Evolutionary conservation across 2,329 filamentous ascomycete species (phyloP).

Genomic region (Fusarium anguioides): DNA sequence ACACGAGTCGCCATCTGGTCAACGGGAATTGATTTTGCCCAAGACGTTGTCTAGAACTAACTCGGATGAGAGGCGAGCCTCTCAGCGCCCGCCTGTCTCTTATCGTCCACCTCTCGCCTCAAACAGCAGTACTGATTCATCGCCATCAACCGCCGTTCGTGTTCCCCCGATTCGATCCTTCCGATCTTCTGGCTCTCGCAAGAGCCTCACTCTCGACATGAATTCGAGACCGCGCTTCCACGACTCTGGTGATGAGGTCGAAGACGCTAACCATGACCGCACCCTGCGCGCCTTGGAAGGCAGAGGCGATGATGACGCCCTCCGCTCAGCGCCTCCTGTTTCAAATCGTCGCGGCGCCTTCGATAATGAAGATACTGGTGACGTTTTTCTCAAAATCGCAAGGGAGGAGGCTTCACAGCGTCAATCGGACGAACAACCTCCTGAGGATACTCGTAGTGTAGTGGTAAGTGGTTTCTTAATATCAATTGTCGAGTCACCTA

Average conservation of each 20-base stretch:
- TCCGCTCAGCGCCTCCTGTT: conserved; percentile 56
- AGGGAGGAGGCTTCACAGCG: conserved; percentile 61
- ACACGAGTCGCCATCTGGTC: conserved; percentile 50
- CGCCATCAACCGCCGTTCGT: conserved; percentile 51
- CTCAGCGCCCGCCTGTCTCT: conserved; percentile 60
- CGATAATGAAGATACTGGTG: conserved; percentile 65
- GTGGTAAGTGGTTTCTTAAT: conserved; percentile 58
- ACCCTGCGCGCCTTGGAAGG: conserved; percentile 65
- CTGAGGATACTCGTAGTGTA: conserved; percentile 52
- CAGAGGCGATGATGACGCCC: conserved; percentile 41
- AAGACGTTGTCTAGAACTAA: conserved; percentile 55
- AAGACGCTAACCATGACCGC: conserved; percentile 60
- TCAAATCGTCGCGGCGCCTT: conserved; percentile 50
- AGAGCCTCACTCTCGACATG: conserved; percentile 66
- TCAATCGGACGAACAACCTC: conserved; percentile 49
- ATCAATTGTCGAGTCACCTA: conserved; percentile 3
- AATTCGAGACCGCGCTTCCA: conserved; percentile 58
- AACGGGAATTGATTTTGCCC: conserved; percentile 60
- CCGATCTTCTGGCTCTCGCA: conserved; percentile 67
- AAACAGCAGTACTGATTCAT: conserved; percentile 46
- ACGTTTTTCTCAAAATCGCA: conserved; percentile 69
- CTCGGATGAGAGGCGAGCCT: conserved; percentile 61
- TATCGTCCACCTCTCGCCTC: conserved; percentile 57
- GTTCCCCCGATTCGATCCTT: conserved; percentile 68
- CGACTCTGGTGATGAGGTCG: conserved; percentile 57